These are phyloP conservation scores for Coniochaeta ligniaria DNA, from an alignment of 2,329 filamentous ascomycete genomes.

Conservation along the genomic window DNA sequence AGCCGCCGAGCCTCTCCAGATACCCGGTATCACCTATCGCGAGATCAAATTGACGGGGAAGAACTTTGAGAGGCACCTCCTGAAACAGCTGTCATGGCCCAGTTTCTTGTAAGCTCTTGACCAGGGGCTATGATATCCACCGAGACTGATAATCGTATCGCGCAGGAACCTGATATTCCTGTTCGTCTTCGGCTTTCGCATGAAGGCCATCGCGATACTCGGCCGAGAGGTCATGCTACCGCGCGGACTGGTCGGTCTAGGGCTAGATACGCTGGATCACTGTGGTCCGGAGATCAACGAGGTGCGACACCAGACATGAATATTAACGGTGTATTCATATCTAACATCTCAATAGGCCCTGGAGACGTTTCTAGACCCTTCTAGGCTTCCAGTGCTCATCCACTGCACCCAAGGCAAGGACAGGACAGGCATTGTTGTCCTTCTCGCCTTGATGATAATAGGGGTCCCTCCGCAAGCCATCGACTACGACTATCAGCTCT, in stretches of 20 bases:
- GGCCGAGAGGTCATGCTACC: constrained; percentile 64
- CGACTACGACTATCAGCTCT: constrained; percentile 64
- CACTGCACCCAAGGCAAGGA: constrained; percentile 92
- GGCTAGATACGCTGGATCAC: constrained; percentile 60
- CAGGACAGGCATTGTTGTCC: constrained; percentile 65
- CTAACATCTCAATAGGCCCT: constrained; percentile 6
- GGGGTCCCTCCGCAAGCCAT: constrained; percentile 52
- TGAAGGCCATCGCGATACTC: constrained; percentile 63
- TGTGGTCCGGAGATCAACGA: constrained; percentile 55
- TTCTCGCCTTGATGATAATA: constrained; percentile 61
- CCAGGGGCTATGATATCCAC: background rate
- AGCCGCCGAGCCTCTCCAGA: constrained; percentile 48
- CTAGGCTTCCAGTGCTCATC: constrained; percentile 55
- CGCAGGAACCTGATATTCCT: constrained; percentile 52
- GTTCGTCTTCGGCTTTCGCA: constrained; percentile 59
- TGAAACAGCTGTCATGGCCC: constrained; percentile 62
- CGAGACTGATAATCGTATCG: background rate
- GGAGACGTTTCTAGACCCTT: constrained; percentile 9
- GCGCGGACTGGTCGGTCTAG: constrained; percentile 64
- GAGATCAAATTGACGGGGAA: constrained; percentile 69
- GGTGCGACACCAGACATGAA: constrained; percentile 16
- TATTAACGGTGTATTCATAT: background rate
- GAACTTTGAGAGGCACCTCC: constrained; percentile 59
- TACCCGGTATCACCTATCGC: constrained; percentile 56
- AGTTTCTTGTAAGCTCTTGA: constrained; percentile 48